These are phyloP conservation scores for Gloeostereum incarnatum DNA, from an alignment of 768 basidiomycete genomes.

Conservation along the genomic window DNA sequence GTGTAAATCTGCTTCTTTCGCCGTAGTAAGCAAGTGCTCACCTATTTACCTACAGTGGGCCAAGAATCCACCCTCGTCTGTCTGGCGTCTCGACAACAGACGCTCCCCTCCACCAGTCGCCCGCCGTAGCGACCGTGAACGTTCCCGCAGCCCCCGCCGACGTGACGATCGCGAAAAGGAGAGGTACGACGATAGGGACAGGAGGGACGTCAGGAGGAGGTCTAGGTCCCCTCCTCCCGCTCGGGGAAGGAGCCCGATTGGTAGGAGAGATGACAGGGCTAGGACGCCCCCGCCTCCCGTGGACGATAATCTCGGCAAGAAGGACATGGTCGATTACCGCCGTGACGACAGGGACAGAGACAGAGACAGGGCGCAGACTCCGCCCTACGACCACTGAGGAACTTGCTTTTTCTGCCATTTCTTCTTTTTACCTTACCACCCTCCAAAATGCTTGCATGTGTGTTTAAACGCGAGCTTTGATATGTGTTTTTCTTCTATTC, in stretches of 20 bases:
- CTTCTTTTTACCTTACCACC: too few relatives aligned
- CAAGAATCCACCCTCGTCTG: conserved; percentile 75
- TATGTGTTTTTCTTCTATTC: too few relatives aligned
- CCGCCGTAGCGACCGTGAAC: conserved; percentile 23
- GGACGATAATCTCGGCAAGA: conserved; percentile 1
- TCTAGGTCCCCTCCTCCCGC: conserved; percentile 13
- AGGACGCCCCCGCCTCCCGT: neutral
- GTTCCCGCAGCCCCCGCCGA: conserved; percentile 48
- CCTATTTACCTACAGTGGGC: conserved; percentile 49
- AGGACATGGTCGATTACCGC: conserved; percentile 1
- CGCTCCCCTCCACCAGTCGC: conserved; percentile 29
- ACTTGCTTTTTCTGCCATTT: too few relatives aligned
- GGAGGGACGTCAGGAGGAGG: conserved; percentile 10
- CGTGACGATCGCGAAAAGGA: conserved; percentile 22
- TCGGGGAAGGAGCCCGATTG: conserved; percentile 10
- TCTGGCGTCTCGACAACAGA: conserved; percentile 68
- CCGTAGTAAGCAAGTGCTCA: neutral
- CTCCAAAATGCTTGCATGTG: too few relatives aligned
- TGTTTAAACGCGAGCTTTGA: too few relatives aligned
- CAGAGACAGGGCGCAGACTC: conserved; percentile 41
- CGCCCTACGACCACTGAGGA: conserved; percentile 28
- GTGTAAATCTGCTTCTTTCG: conserved; percentile 8
- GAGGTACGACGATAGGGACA: conserved; percentile 19
- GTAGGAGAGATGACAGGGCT: conserved; percentile 1
- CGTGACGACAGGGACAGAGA: conserved; percentile 7